Percentiles rank a stretch among this genome's conserved stretches.
Conservation (phyloP, 305 asterid species). For the Galium porrigens region DNA sequence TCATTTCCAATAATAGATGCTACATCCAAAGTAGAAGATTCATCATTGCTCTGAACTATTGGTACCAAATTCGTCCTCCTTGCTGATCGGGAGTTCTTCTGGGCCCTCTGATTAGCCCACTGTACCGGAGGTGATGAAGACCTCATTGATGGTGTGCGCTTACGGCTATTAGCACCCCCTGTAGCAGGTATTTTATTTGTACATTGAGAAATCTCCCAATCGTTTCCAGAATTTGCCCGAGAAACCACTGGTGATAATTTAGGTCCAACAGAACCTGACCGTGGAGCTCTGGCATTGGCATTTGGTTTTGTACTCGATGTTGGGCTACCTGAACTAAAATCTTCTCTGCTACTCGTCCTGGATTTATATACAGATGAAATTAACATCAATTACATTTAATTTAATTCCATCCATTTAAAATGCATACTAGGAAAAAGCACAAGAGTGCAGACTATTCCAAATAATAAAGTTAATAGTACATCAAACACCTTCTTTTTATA, state of each 20-base stretch:
- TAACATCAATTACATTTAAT: conserved; percentile 2
- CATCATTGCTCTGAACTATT: conserved; percentile 51
- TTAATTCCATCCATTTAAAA: neutral
- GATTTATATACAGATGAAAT: conserved; percentile 19
- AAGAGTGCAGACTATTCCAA: neutral
- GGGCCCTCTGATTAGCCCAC: conserved; percentile 72
- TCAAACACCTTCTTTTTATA: neutral
- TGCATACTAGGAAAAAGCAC: neutral
- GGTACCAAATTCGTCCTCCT: conserved; percentile 64
- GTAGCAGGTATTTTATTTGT: conserved; percentile 48
- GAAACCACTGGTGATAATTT: conserved; percentile 54
- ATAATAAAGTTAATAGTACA: neutral
- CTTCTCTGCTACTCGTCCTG: conserved; percentile 68
- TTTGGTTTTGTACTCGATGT: conserved; percentile 65
- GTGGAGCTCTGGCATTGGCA: conserved; percentile 61
- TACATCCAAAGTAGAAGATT: conserved; percentile 33
- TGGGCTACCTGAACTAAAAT: conserved; percentile 68
- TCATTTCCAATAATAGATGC: conserved; percentile 40
- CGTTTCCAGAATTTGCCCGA: conserved; percentile 41
- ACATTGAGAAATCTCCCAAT: conserved; percentile 77
- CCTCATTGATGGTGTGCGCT: conserved; percentile 56
- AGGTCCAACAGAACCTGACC: conserved; percentile 55
- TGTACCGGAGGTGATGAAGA: conserved; percentile 82
- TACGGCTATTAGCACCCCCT: conserved; percentile 47
- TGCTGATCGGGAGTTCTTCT: conserved; percentile 66